Conservation (phyloP, 192 early-diverging fungal genomes). For the Backusella macrospora region DNA sequence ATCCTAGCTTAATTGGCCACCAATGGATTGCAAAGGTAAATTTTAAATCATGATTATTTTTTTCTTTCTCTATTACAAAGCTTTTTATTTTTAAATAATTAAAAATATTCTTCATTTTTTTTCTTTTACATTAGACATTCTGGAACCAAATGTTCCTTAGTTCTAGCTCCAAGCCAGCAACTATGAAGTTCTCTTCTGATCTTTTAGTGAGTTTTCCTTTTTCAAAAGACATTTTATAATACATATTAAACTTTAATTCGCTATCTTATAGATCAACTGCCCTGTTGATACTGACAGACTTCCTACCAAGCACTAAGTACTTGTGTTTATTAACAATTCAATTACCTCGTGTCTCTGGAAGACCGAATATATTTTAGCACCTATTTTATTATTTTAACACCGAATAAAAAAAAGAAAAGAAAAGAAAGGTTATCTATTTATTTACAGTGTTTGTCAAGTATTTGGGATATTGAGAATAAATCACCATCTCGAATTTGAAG, state of each 20-base stretch:
- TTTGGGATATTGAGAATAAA: too few relatives aligned
- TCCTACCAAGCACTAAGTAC: neutral
- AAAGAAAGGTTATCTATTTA: too few relatives aligned
- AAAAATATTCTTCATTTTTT: too few relatives aligned
- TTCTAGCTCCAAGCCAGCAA: neutral
- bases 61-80: neutral
- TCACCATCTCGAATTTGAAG: too few relatives aligned
- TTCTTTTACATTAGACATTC: neutral
- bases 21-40: constrained; percentile 28
- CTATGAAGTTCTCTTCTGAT: constrained; percentile 14
- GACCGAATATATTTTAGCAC: neutral
- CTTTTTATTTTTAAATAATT: too few relatives aligned
- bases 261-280: constrained; percentile 18
- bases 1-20: constrained; percentile 27
- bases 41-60: neutral
- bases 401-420: too few relatives aligned
- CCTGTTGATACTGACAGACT: constrained; percentile 22
- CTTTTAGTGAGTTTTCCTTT: neutral
- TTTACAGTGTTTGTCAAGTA: too few relatives aligned
- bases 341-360: neutral
- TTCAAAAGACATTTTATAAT: neutral
- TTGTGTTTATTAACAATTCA: neutral
- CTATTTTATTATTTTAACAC: too few relatives aligned
- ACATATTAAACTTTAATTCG: too few relatives aligned
- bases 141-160: constrained; percentile 32